phyloP scores from a whole-genome alignment of 1,139 yeast species.

The Yamadazyma aaseri region DNA sequence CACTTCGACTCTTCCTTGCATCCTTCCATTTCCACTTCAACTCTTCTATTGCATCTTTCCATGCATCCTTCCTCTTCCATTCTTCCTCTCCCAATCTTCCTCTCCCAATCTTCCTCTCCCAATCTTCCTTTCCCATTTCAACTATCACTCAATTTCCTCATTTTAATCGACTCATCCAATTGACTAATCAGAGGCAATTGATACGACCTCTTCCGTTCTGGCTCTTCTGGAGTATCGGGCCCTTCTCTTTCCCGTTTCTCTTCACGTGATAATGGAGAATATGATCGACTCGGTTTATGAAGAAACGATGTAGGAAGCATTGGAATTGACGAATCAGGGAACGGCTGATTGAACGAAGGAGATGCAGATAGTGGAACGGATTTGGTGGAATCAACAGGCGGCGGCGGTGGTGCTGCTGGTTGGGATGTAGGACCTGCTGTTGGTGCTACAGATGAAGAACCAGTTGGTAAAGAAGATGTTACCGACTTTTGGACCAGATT shows the following conservation, averaged over 20 bases:
- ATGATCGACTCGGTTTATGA: conserved; percentile 12
- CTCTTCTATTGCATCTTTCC: neutral
- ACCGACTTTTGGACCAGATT: no score
- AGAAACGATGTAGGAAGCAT: conserved; percentile 4
- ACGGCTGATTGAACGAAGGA: conserved; percentile 8
- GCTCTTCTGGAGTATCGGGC: conserved; percentile 1
- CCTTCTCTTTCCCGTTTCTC: no score
- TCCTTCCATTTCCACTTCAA: no score
- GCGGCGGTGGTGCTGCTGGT: conserved; percentile 2
- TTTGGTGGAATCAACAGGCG: neutral
- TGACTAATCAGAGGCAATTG: conserved; percentile 26
- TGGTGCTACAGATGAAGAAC: neutral
- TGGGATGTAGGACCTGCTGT: neutral
- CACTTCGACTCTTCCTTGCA: no score
- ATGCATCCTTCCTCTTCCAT: neutral
- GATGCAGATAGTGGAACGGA: conserved; percentile 3
- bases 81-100: neutral
- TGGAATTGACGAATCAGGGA: conserved; percentile 7
- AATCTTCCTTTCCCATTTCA: neutral
- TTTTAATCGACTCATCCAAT: conserved; percentile 32
- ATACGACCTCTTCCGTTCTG: conserved; percentile 6
- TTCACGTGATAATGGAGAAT: conserved; percentile 15
- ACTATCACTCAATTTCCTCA: conserved; percentile 14
- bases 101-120: neutral
- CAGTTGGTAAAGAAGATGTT: no score